phyloP scores from a whole-genome alignment of 331 rosid genomes.

The Quercus tomentella region DNA sequence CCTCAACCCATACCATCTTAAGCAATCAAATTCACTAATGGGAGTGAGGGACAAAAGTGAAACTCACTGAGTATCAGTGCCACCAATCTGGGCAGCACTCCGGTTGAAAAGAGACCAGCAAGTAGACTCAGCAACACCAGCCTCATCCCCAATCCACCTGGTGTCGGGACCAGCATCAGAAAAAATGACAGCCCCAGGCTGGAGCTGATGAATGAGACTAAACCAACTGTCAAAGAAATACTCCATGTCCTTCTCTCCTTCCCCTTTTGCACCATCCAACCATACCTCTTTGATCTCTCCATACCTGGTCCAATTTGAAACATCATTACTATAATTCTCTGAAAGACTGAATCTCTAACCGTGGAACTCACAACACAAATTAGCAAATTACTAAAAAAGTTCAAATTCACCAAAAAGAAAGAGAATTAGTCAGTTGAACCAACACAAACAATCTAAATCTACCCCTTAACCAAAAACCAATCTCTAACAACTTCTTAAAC shows the following conservation, averaged over 20 bases:
- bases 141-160: constrained; percentile 87
- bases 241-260: constrained; percentile 67
- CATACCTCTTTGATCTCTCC: constrained; percentile 66
- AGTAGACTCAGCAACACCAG: constrained; percentile 64
- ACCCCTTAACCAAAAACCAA: not conserved
- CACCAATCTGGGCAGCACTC: constrained; percentile 46
- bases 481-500: not conserved
- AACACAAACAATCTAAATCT: not conserved
- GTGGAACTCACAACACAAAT: not conserved
- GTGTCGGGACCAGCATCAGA: constrained; percentile 88
- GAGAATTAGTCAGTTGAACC: not conserved
- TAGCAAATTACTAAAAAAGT: not conserved
- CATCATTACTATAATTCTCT: not conserved
- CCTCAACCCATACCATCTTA: not conserved
- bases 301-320: constrained; percentile 47
- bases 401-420: not conserved
- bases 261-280: constrained; percentile 90
- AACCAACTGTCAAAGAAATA: constrained; percentile 75
- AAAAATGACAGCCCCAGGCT: constrained; percentile 69
- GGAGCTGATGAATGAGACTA: constrained; percentile 80
- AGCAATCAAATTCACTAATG: not conserved
- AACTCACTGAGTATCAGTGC: constrained; percentile 50
- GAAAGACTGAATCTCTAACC: not conserved
- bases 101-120: constrained; percentile 86
- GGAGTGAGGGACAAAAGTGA: constrained; percentile 11